Conservation (phyloP, 2,329 filamentous ascomycete species). For the Grosmannia penicillata region DNA sequence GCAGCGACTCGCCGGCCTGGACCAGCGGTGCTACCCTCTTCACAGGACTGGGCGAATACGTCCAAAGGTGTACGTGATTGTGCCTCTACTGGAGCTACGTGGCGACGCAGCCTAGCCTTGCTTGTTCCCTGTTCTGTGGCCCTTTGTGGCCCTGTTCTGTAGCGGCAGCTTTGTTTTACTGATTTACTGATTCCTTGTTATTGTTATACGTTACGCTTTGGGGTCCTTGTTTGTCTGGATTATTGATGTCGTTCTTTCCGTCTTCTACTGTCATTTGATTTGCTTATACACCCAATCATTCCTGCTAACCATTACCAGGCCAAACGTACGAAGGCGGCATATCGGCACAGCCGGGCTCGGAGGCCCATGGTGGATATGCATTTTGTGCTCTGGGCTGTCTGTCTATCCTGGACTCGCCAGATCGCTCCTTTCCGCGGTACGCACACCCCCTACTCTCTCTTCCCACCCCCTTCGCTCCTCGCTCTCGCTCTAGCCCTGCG, state of each 20-base stretch:
- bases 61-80: conserved; percentile 66
- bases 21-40: conserved; percentile 50
- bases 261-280: neutral
- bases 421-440: conserved; percentile 58
- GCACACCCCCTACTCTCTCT: conserved; percentile 11
- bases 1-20: conserved; percentile 54
- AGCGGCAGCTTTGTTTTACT: neutral
- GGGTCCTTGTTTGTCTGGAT: neutral
- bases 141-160: neutral
- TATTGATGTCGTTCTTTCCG: neutral
- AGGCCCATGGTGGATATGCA: conserved; percentile 93
- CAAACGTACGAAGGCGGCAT: conserved; percentile 95
- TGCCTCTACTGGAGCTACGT: no score
- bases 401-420: conserved; percentile 68
- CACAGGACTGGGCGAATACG: conserved; percentile 62
- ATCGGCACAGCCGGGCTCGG: conserved; percentile 66
- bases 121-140: neutral
- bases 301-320: conserved; percentile 31
- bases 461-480: neutral
- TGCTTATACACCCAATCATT: neutral
- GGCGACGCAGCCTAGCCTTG: no score
- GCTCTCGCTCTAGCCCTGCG: no score
- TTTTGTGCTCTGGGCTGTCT: conserved; percentile 89
- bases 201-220: neutral
- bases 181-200: neutral